Conservation (phyloP, 2,329 filamentous ascomycete species). For the Exophiala alcalophila region DNA sequence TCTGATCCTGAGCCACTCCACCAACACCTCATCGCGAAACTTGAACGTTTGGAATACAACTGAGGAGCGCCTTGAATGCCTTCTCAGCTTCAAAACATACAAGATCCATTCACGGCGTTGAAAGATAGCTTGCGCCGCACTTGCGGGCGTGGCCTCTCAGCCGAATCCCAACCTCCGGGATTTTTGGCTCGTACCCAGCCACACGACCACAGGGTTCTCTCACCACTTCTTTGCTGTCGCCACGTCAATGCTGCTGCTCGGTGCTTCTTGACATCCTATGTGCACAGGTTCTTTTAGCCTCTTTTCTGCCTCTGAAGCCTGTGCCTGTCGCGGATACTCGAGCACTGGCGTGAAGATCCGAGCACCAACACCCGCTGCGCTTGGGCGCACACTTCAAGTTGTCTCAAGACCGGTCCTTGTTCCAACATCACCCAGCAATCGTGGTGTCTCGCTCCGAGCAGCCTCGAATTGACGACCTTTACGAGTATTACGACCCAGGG, state of each 20-base stretch:
- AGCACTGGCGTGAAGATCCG: constrained; percentile 4
- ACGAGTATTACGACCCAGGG: constrained; percentile 52
- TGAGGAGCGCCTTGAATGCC: too few species aligned
- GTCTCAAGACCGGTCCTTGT: constrained; percentile 17
- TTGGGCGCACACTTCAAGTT: constrained; percentile 21
- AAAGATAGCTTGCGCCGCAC: constrained; percentile 17
- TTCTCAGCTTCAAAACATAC: too few species aligned
- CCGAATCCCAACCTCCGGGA: constrained; percentile 26
- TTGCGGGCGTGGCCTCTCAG: constrained; percentile 9
- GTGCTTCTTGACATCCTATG: constrained; percentile 8
- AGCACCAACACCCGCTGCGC: constrained; percentile 20
- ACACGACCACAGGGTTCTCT: constrained; percentile 16
- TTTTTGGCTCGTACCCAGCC: constrained; percentile 26
- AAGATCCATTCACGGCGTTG: not conserved
- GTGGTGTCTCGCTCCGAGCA: constrained; percentile 38
- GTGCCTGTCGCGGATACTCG: not conserved
- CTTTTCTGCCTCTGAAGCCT: constrained; percentile 5
- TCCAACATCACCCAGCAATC: constrained; percentile 25
- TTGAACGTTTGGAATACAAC: too few species aligned
- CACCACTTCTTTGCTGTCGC: constrained; percentile 15
- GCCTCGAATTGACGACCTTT: constrained; percentile 49
- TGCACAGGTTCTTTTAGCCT: constrained; percentile 16
- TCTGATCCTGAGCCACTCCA: too few species aligned
- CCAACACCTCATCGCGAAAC: too few species aligned
- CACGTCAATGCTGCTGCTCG: constrained; percentile 21